Evolutionary conservation across 768 basidiomycete genomes (phyloP), one percentile per base, ranked within the genome.

Genomic region (Hypsizygus marmoreus): DNA sequence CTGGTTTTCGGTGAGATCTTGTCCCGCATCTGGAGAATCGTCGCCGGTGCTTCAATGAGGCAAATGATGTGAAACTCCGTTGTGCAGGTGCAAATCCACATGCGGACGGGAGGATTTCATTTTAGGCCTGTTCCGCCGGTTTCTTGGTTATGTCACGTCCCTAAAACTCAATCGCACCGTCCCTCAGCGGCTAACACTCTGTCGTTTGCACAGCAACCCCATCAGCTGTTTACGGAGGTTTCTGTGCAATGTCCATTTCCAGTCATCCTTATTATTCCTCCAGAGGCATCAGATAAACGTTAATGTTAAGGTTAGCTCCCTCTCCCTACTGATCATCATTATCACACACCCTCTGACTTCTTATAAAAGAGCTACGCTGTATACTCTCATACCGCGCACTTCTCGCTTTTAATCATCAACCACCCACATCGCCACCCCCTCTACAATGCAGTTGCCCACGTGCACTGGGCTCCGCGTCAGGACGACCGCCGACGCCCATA

Each of bases 371-470:
- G 16, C n/a, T 16, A 32, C 22, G 28, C 40, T 31, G 11, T 32
- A 39, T 16, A 29, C 45, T 45, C 16, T 33, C 40, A 43, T 38
- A 36, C 35, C 29, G 32, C 34, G 39, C 26, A 49, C 36, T 23
- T 19, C 39, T 30, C 47, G 26, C 39, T 50, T 43, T 42, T 45
- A 25, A 44, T 44, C 37, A 47, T 17, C 39, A 37, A 39, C 48
- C 22, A 23, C 33, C n/a, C n/a, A n/a, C n/a, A n/a, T n/a, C n/a
- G n/a, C n/a, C 29, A 43, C 45, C 43, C 25, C 36, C 26, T 47
- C 17, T 25, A 2, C 25, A 22, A 83, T 85, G 79, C 87, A 88
- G 60, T 74, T 65, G 20, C 88, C 88, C 7, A 90, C 88, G 17
- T 84, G 82, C 67, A 73, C 73, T 19, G 71, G 69, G 43, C 72